phyloP scores from a whole-genome alignment of 352 stramenopile species.

The Peronospora farinosa region DNA sequence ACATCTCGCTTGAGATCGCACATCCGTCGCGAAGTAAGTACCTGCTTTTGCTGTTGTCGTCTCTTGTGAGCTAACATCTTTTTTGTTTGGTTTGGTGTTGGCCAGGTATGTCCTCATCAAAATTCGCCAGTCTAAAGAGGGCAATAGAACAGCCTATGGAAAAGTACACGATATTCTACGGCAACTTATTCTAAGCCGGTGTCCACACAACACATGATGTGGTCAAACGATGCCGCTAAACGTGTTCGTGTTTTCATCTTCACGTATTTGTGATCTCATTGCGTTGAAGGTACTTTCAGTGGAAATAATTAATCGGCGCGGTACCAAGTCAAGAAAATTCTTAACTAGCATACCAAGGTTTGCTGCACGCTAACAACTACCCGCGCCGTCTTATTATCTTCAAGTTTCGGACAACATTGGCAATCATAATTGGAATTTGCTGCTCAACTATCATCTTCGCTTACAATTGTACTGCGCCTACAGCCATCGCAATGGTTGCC shows the following conservation, averaged over 20 bases:
- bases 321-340: constrained; percentile 50
- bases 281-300: constrained; percentile 62
- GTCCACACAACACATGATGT: constrained; percentile 47
- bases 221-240: constrained; percentile 64
- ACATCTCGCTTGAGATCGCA: constrained; percentile 44
- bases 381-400: constrained; percentile 42
- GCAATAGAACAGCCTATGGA: constrained; percentile 44
- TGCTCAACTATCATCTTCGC: constrained; percentile 67
- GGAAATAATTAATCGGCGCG: constrained; percentile 55
- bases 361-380: constrained; percentile 43
- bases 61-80: constrained; percentile 7
- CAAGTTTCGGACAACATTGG: constrained; percentile 54
- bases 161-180: constrained; percentile 56
- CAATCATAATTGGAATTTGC: constrained; percentile 51
- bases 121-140: constrained; percentile 47
- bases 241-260: constrained; percentile 77
- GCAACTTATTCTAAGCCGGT: constrained; percentile 35
- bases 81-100: too few relatives aligned
- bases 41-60: background rate
- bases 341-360: constrained; percentile 37
- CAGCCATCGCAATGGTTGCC: constrained; percentile 63
- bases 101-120: constrained; percentile 38
- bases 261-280: constrained; percentile 60
- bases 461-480: constrained; percentile 59
- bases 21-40: constrained; percentile 25